Conservation (phyloP, 441 rosid genomes). For the Pelargonium exstipulatum region DNA sequence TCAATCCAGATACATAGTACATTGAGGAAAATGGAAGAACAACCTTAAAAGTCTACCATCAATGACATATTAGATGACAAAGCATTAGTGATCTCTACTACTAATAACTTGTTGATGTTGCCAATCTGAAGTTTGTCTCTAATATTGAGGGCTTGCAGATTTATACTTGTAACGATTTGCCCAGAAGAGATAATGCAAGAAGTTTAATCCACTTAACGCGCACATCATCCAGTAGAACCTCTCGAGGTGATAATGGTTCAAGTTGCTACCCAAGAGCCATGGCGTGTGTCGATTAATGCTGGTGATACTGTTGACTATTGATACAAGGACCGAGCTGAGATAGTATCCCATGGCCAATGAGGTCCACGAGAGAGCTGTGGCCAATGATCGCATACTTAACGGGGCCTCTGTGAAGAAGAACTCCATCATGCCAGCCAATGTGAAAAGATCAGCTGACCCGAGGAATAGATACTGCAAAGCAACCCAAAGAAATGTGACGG, state of each 20-base stretch:
- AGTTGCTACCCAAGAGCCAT: conserved; percentile 59
- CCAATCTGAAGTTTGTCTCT: not conserved
- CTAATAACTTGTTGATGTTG: not conserved
- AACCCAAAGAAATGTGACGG: conserved; percentile 74
- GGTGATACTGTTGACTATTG: conserved; percentile 54
- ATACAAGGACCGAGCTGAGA: conserved; percentile 65
- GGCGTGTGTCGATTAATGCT: conserved; percentile 25
- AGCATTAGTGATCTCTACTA: not conserved
- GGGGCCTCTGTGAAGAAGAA: conserved; percentile 95
- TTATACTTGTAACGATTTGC: conserved; percentile 57
- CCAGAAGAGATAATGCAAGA: conserved; percentile 70
- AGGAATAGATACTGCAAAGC: conserved; percentile 72
- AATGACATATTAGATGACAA: not conserved
- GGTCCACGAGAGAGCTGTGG: conserved; percentile 80
- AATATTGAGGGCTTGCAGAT: not conserved
- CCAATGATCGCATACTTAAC: conserved; percentile 70
- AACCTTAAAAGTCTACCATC: too few relatives aligned
- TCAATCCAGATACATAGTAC: too few relatives aligned
- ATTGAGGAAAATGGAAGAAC: too few relatives aligned
- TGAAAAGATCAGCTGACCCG: conserved; percentile 91
- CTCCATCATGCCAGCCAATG: conserved; percentile 77
- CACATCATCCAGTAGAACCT: conserved; percentile 85
- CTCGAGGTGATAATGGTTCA: conserved; percentile 60
- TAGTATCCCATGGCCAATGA: conserved; percentile 87
- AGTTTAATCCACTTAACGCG: conserved; percentile 60